Evolutionary conservation across 345 rosid species (phyloP).

Genomic region (Sisymbrium altissimum): DNA sequence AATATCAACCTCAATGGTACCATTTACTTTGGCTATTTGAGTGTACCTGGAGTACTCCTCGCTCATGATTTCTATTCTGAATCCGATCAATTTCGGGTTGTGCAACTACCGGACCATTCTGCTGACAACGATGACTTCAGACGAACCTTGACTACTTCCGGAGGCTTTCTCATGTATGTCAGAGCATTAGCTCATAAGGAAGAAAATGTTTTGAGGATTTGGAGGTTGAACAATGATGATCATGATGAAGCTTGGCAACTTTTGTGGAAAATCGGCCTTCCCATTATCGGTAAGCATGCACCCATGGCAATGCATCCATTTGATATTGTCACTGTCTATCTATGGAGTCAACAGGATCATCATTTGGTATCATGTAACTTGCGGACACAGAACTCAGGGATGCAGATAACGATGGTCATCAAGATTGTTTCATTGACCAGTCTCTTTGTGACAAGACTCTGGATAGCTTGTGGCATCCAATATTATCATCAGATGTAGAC

Average conservation of each 20-base stretch:
- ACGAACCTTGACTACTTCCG: neutral
- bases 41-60: neutral
- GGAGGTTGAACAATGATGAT: constrained; percentile 2
- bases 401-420: neutral
- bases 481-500: neutral
- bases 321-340: neutral
- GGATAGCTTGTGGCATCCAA: neutral
- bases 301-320: constrained; percentile 7
- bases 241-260: neutral
- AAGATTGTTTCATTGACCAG: neutral
- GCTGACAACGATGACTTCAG: neutral
- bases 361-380: neutral
- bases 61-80: constrained; percentile 12
- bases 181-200: neutral
- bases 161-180: neutral
- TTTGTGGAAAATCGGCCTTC: neutral
- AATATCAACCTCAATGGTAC: neutral
- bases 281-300: neutral
- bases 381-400: neutral
- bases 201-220: neutral
- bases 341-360: neutral
- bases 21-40: neutral
- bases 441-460: neutral
- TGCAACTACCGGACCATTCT: neutral
- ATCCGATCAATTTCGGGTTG: neutral